These are phyloP conservation scores for Terana coerulea DNA, from an alignment of 768 basidiomycete species.

Conservation along the genomic window DNA sequence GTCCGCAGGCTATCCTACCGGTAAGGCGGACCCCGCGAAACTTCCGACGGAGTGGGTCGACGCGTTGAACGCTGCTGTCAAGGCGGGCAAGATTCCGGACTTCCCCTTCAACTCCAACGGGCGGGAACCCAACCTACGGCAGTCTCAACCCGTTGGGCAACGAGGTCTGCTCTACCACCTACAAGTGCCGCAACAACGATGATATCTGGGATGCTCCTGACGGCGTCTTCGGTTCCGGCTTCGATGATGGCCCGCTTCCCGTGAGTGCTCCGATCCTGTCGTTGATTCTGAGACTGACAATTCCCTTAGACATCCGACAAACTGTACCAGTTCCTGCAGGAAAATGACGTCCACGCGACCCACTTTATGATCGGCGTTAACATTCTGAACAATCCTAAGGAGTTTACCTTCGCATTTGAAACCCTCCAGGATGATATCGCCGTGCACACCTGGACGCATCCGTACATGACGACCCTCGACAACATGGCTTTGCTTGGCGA, in stretches of 20 bases:
- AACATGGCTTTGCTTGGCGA: slow-evolving; percentile 42
- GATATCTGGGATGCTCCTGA: slow-evolving; percentile 74
- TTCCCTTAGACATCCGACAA: slow-evolving; percentile 30
- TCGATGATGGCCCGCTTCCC: slow-evolving; percentile 77
- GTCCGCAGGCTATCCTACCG: slow-evolving; percentile 54
- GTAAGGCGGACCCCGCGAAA: slow-evolving; percentile 41
- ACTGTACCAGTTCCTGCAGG: slow-evolving; percentile 63
- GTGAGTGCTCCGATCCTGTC: no score
- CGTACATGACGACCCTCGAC: slow-evolving; percentile 45
- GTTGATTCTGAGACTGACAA: no score
- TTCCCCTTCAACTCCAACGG: slow-evolving; percentile 49
- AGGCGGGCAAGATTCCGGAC: slow-evolving; percentile 69
- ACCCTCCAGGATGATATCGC: slow-evolving; percentile 31
- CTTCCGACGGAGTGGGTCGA: slow-evolving; percentile 71
- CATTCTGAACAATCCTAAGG: slow-evolving; percentile 52
- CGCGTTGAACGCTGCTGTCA: slow-evolving; percentile 63
- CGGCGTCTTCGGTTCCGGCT: slow-evolving; percentile 60
- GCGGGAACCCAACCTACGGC: slow-evolving; percentile 33
- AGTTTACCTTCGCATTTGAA: slow-evolving; percentile 52
- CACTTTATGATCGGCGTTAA: slow-evolving; percentile 90
- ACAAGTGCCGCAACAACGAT: slow-evolving; percentile 51
- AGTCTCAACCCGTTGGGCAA: slow-evolving; percentile 40
- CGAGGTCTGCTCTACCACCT: slow-evolving; percentile 73
- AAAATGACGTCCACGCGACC: slow-evolving; percentile 68
- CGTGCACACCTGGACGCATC: slow-evolving; percentile 44